phyloP scores from a whole-genome alignment of 2,329 filamentous ascomycete species.

The Biscogniauxia sp. region DNA sequence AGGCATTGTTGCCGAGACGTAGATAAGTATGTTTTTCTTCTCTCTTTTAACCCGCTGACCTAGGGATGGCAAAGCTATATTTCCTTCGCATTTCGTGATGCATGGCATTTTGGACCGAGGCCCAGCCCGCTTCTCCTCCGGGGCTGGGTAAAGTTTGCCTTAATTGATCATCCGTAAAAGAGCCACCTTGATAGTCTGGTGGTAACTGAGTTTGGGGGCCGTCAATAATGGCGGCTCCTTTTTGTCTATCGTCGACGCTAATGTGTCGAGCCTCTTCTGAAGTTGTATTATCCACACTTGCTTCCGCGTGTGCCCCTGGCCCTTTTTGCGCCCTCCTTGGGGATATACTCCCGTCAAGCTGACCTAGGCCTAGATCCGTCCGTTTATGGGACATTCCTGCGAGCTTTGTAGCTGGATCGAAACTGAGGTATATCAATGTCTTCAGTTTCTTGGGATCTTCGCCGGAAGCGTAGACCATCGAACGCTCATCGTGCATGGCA shows the following conservation, averaged over 20 bases:
- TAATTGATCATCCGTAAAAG: neutral
- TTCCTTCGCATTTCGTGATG: constrained; percentile 13
- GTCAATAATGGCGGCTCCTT: neutral
- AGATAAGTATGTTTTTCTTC: neutral
- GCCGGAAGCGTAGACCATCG: constrained; percentile 27
- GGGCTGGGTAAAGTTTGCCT: constrained; percentile 7
- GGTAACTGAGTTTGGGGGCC: constrained; percentile 3
- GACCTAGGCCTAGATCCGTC: constrained; percentile 20
- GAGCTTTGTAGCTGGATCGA: constrained; percentile 28
- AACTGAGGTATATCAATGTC: constrained; percentile 27
- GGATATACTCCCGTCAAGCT: constrained; percentile 9
- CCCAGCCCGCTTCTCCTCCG: constrained; percentile 10
- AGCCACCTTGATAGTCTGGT: constrained; percentile 6
- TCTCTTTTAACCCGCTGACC: constrained; percentile 2
- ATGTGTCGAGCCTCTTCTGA: too few relatives aligned
- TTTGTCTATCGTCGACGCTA: neutral
- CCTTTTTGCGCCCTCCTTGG: neutral
- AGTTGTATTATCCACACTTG: too few relatives aligned
- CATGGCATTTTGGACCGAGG: constrained; percentile 18
- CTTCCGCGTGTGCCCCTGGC: neutral
- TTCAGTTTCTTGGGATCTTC: constrained; percentile 18
- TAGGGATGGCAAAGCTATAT: constrained; percentile 15
- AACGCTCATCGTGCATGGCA: constrained; percentile 27
- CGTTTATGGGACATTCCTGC: constrained; percentile 21
- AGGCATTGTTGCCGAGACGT: neutral